A percentile compares a stretch with the other conserved stretches of the same genome.
These are phyloP conservation scores for Silene noctiflora DNA, from an alignment of 179 eudicot genomes.

Conservation along the genomic window DNA sequence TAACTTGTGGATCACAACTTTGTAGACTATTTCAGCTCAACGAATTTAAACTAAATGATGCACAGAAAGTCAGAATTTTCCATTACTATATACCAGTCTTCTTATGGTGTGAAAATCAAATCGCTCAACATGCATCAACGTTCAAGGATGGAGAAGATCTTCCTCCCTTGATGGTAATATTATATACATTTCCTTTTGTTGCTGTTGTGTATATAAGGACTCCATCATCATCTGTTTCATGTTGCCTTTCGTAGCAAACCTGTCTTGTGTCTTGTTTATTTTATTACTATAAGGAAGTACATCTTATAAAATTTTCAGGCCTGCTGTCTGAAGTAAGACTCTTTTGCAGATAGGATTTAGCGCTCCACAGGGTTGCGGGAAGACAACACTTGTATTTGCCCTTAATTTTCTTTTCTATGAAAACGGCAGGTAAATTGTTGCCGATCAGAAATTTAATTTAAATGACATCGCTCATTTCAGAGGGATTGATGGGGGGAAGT, in stretches of 20 bases:
- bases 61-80: conserved; percentile 82
- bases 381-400: conserved; percentile 95
- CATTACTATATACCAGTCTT: conserved; percentile 92
- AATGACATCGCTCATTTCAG: conserved; percentile 11
- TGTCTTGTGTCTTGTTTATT: not conserved
- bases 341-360: conserved; percentile 90
- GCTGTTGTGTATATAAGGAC: not conserved
- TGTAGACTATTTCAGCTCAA: conserved; percentile 80
- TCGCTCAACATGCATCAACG: conserved; percentile 56
- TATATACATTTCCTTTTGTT: conserved; percentile 8
- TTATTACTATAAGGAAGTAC: not conserved
- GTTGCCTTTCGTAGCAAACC: not conserved
- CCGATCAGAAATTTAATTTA: conserved; percentile 27
- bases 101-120: conserved; percentile 88
- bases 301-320: not conserved
- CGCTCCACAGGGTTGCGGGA: conserved; percentile 99
- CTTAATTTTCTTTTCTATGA: conserved; percentile 67
- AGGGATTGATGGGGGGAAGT: conserved; percentile 4
- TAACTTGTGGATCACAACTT: conserved; percentile 55
- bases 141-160: conserved; percentile 78
- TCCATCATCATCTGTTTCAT: not conserved
- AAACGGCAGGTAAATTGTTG: conserved; percentile 65
- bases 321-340: conserved; percentile 8
- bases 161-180: conserved; percentile 78
- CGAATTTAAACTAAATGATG: conserved; percentile 58